These are phyloP conservation scores for California macrophylla DNA, from an alignment of 441 rosid species.

Conservation along the genomic window DNA sequence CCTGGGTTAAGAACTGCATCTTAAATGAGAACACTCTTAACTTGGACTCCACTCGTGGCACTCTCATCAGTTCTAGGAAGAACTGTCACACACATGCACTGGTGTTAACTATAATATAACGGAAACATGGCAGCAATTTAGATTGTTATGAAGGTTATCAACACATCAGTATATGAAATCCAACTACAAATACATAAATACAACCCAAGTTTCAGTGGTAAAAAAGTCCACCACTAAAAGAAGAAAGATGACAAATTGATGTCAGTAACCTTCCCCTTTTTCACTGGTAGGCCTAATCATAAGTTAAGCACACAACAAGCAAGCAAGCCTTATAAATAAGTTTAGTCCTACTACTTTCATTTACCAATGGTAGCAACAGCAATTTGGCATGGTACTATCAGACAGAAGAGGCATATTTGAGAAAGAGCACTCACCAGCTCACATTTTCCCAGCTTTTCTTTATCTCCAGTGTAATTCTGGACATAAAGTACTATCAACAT, in stretches of 20 bases:
- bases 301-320: neutral
- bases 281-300: no score
- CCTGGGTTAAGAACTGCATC: slow-evolving; percentile 73
- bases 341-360: neutral
- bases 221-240: no score
- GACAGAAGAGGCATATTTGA: neutral
- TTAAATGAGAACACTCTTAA: slow-evolving; percentile 87
- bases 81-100: slow-evolving; percentile 42
- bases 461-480: slow-evolving; percentile 68
- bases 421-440: slow-evolving; percentile 49
- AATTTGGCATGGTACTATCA: neutral
- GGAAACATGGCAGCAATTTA: neutral
- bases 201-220: neutral
- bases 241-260: no score
- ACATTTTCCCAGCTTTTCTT: slow-evolving; percentile 76
- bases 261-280: no score
- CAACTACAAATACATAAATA: neutral
- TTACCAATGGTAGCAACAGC: neutral
- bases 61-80: slow-evolving; percentile 84
- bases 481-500: slow-evolving; percentile 2
- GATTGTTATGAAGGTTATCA: no score
- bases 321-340: neutral
- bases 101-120: slow-evolving; percentile 16
- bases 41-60: slow-evolving; percentile 85
- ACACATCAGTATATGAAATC: neutral